phyloP scores from a whole-genome alignment of 495 filamentous ascomycete species.

The Aspergillus biplanus region DNA sequence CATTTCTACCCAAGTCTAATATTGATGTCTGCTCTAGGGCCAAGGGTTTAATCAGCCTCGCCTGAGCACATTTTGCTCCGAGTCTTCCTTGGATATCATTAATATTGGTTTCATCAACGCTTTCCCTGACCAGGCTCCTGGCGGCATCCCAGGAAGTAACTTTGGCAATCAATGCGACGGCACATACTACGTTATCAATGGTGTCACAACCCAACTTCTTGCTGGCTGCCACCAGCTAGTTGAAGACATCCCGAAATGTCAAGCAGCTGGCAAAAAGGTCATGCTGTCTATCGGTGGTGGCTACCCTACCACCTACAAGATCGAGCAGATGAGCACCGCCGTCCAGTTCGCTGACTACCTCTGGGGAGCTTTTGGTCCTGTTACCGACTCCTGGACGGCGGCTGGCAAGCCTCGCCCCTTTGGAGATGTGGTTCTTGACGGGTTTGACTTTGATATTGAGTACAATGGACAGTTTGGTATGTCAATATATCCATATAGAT shows the following conservation, averaged over 20 bases:
- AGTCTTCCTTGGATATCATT: conserved; percentile 66
- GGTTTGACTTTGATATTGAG: conserved; percentile 75
- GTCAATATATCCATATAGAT: conserved; percentile 5
- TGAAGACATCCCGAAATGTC: conserved; percentile 67
- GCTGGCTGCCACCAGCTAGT: conserved; percentile 55
- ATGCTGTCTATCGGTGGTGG: conserved; percentile 68
- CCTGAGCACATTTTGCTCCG: conserved; percentile 60
- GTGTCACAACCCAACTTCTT: conserved; percentile 39
- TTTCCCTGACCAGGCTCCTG: conserved; percentile 60
- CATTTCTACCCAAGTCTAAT: not conserved
- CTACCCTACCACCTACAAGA: conserved; percentile 41
- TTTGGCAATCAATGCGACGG: conserved; percentile 68
- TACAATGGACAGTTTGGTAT: conserved; percentile 47
- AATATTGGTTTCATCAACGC: conserved; percentile 66
- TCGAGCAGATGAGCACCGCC: conserved; percentile 37
- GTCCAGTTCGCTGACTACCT: conserved; percentile 60
- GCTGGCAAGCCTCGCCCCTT: conserved; percentile 60
- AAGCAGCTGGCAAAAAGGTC: conserved; percentile 66
- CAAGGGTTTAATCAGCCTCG: conserved; percentile 50
- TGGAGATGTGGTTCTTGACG: conserved; percentile 62
- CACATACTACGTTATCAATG: conserved; percentile 46
- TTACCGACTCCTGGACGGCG: conserved; percentile 38
- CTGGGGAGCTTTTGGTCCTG: conserved; percentile 67
- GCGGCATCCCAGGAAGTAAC: conserved; percentile 61
- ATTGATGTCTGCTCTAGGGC: conserved; percentile 40